Conservation (phyloP, 768 basidiomycete genomes). For the Coprinopsis cinerea region DNA sequence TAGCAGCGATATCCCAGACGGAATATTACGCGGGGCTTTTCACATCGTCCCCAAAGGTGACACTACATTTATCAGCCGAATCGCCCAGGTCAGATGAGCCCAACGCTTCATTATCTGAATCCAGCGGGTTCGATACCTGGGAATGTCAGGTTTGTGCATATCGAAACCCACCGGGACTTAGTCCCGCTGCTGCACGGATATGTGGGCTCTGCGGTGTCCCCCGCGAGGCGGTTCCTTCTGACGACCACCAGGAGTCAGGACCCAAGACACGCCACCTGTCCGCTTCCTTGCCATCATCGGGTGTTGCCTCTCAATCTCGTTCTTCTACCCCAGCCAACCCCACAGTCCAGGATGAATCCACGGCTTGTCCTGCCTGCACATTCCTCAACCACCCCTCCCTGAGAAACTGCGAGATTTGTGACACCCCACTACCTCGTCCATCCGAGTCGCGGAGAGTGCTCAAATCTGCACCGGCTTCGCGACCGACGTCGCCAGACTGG, state of each 20-base stretch:
- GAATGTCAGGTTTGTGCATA: conserved; percentile 87
- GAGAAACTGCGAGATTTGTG: conserved; percentile 79
- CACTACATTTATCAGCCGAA: conserved; percentile 25
- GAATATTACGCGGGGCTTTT: conserved; percentile 89
- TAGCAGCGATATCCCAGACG: conserved; percentile 64
- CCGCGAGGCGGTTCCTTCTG: conserved; percentile 30
- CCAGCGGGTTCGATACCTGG: conserved; percentile 38
- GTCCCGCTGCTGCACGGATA: conserved; percentile 58
- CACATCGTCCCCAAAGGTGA: conserved; percentile 85
- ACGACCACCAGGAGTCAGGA: conserved; percentile 16
- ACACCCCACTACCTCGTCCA: conserved; percentile 51
- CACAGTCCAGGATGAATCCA: conserved; percentile 21
- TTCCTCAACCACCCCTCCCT: conserved; percentile 84
- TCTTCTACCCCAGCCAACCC: conserved; percentile 18
- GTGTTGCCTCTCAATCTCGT: conserved; percentile 28
- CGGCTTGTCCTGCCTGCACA: conserved; percentile 83
- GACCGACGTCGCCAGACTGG: conserved; percentile 49
- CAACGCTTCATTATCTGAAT: neutral
- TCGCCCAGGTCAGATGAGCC: neutral
- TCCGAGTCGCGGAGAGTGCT: conserved; percentile 20
- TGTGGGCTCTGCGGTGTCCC: conserved; percentile 85
- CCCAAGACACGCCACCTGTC: conserved; percentile 25
- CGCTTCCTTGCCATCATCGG: conserved; percentile 35
- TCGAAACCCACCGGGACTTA: conserved; percentile 71
- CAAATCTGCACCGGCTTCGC: conserved; percentile 62